phyloP scores from a whole-genome alignment of 768 basidiomycete genomes.

The Terana coerulea region DNA sequence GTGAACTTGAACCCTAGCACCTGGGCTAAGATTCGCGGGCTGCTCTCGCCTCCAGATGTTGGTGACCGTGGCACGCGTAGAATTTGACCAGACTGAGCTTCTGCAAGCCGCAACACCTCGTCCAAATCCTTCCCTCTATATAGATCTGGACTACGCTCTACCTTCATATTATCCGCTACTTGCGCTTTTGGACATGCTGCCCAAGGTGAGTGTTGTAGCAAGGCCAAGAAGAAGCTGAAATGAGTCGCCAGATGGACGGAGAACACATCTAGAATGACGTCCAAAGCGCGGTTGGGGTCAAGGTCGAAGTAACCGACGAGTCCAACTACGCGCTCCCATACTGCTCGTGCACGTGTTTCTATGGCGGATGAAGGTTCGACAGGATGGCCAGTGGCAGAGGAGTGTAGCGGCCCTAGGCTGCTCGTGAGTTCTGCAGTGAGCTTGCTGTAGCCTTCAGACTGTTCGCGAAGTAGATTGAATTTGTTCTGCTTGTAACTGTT shows the following conservation, averaged over 20 bases:
- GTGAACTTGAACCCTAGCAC: conserved; percentile 98
- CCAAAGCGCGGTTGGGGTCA: conserved; percentile 90
- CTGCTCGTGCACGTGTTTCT: conserved; percentile 59
- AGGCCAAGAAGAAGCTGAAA: conserved; percentile 82
- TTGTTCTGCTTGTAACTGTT: conserved; percentile 96
- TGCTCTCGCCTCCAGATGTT: conserved; percentile 23
- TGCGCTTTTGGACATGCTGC: conserved; percentile 33
- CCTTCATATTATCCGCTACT: conserved; percentile 31
- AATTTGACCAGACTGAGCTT: conserved; percentile 29
- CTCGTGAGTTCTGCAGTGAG: conserved; percentile 81
- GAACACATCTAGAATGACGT: conserved; percentile 90
- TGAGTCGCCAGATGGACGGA: conserved; percentile 79
- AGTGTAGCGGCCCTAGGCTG: conserved; percentile 72
- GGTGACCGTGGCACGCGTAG: conserved; percentile 6
- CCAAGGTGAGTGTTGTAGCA: conserved; percentile 90
- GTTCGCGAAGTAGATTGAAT: conserved; percentile 95
- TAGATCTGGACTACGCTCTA: conserved; percentile 32
- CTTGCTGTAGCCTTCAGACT: conserved; percentile 96
- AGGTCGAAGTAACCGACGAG: conserved; percentile 96
- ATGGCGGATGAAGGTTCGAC: conserved; percentile 54
- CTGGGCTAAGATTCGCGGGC: conserved; percentile 74
- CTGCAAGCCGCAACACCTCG: conserved; percentile 57
- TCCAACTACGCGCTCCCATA: conserved; percentile 83
- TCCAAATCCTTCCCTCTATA: conserved; percentile 63
- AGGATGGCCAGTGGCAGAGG: conserved; percentile 60